Base-by-base conservation (phyloP, 768 basidiomycete species). In the Russula vinacea region DNA sequence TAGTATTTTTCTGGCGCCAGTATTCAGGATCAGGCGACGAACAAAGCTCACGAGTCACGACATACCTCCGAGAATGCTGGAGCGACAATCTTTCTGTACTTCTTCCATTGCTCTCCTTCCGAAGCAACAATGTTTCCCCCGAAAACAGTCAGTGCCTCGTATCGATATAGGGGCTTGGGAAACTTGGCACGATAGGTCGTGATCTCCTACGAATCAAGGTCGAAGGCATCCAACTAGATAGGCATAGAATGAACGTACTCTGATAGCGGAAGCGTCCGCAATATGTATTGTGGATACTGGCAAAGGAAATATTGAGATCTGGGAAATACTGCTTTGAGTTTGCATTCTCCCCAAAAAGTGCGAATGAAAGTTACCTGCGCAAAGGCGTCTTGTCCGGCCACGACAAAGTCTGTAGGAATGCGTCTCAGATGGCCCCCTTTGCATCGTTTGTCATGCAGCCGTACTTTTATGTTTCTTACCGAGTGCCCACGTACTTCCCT, bases 41-140 rank as follows among this genome's bases (percentile, higher is more conserved):
- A 29, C 3, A 9, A 4, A 16, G 2, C 3, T 11, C 14, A 5
- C 1, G 17, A 22, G 1, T 11, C 14, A 5, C 1, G 17, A 22
- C 74, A 53, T 60, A 84, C 84, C 71, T 86, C 84, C 5, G 83
- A 83, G 70, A 88, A 88, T 0, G 84, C 81, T n/a, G 86, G 85
- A 1, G 83, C 84, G 19, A 81, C 75, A 45, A 88, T 80, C 70
- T 83, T 85, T 51, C 86, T 74, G 65, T 85, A 85, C 35, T 80
- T 80, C 71, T 85, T 86, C 86, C 86, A 89, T 64, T 83, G 78
- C 4, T 83, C 81, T 26, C 82, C 83, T 68, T 88, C 87, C 0
- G 84, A 82, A 2, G 78, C 79, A 22, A 89, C 79, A 51, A 88
- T 83, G 66, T 88, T 90, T 9, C 70, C 69, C 6, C 87, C 87